Evolutionary conservation across 2,329 filamentous ascomycete genomes (phyloP), one percentile per base, ranked within the genome.

Genomic region (Colletotrichum karsti): DNA sequence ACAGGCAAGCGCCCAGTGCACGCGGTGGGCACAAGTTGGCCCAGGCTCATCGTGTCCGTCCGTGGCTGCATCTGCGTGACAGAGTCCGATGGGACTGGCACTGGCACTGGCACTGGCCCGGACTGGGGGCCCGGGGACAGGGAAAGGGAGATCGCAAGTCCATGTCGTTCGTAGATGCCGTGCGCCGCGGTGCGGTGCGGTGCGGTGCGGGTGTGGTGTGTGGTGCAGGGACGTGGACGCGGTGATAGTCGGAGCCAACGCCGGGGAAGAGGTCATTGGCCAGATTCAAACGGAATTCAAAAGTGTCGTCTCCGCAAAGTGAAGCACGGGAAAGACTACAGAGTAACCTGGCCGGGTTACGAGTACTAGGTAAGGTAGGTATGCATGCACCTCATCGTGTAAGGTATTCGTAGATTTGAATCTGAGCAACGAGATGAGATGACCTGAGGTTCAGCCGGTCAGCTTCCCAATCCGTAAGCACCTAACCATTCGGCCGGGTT

Each of bases 261-360:
- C 57, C 48, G 63, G n/a, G 20, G 30, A 12, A 28, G 33, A 53
- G 22, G 42, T 18, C 9, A 65, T 65, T 65, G 56, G 62, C 18
- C 50, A 1, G 50, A 22, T 24, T 30, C 7, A n/a, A 5, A 41
- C 2, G 39, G 13, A n/a, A 12, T 9, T 12, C 9, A 15, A 10
- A 18, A 5, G 20, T 42, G 26, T 24, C n/a, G 39, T 4, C 26
- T 15, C 22, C 10, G 24, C 24, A 22, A 9, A n/a, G n/a, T n/a
- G n/a, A n/a, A n/a, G n/a, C n/a, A n/a, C n/a, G n/a, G n/a, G n/a
- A n/a, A n/a, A n/a, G n/a, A n/a, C n/a, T n/a, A n/a, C n/a, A n/a
- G 35, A 9, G 8, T 55, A 26, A 42, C 51, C 18, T 41, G 18
- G 18, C 13, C 9, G 39, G 8, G 18, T 44, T 20, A 20, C n/a